phyloP scores from a whole-genome alignment of 2,329 filamentous ascomycete genomes.

The Myotisia sp. region DNA sequence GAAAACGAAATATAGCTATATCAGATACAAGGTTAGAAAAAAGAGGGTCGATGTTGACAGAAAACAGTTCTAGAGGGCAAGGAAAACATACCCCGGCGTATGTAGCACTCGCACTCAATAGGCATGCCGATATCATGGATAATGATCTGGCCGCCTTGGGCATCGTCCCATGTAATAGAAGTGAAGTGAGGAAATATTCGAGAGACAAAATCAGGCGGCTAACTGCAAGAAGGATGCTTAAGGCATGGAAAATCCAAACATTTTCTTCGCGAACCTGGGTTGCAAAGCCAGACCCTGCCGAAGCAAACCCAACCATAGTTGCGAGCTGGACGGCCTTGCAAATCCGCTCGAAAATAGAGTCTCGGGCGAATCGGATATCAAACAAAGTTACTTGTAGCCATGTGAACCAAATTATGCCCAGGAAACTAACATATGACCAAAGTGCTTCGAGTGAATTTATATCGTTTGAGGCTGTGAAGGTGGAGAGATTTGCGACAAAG shows the following conservation, averaged over 20 bases:
- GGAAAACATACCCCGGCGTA: constrained; percentile 3
- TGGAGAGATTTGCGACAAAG: constrained; percentile 50
- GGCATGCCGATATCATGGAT: neutral
- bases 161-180: constrained; percentile 10
- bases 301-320: constrained; percentile 51
- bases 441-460: constrained; percentile 37
- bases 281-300: constrained; percentile 38
- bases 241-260: constrained; percentile 31
- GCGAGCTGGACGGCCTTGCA: constrained; percentile 48
- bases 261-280: constrained; percentile 24
- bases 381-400: constrained; percentile 52
- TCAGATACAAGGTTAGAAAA: too few species aligned
- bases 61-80: neutral
- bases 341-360: constrained; percentile 48
- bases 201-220: constrained; percentile 41
- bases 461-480: constrained; percentile 44
- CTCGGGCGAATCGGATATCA: constrained; percentile 51
- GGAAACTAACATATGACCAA: constrained; percentile 38
- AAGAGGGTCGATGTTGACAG: neutral
- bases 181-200: constrained; percentile 37
- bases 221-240: constrained; percentile 34
- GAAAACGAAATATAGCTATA: constrained; percentile 25
- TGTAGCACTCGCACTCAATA: neutral
- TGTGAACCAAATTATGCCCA: constrained; percentile 51
- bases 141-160: neutral